These are phyloP conservation scores for Vigna trinervia DNA, from an alignment of 306 rosid genomes.

Conservation along the genomic window DNA sequence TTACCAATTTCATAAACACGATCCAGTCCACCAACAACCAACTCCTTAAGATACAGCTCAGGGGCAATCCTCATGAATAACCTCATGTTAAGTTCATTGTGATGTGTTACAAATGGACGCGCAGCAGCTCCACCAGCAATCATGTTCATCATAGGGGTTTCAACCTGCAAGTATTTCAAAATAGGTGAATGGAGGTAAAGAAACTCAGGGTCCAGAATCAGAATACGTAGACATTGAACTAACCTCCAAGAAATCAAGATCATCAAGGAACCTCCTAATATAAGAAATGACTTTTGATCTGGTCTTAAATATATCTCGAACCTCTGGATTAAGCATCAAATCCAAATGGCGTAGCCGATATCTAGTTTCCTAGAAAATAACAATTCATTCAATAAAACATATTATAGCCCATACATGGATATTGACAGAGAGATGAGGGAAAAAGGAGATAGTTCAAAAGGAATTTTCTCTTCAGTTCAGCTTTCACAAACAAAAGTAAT, in stretches of 20 bases:
- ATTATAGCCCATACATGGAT: neutral
- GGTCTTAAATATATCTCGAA: constrained; percentile 85
- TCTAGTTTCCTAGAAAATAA: constrained; percentile 77
- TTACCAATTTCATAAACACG: constrained; percentile 99
- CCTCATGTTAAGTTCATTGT: constrained; percentile 90
- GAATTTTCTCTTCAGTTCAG: neutral
- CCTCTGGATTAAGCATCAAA: constrained; percentile 85
- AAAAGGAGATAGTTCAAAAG: neutral
- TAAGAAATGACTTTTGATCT: constrained; percentile 69
- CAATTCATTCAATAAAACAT: neutral
- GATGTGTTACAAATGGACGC: constrained; percentile 89
- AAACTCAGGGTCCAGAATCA: constrained; percentile 10
- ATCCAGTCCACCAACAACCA: constrained; percentile 92
- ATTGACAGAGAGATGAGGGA: constrained; percentile 10
- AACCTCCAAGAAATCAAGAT: constrained; percentile 94
- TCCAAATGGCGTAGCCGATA: constrained; percentile 88
- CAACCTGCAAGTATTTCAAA: constrained; percentile 66
- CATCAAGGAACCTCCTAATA: constrained; percentile 72
- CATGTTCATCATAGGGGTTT: constrained; percentile 99
- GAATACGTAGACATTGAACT: constrained; percentile 40
- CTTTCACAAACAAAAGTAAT: constrained; percentile 38
- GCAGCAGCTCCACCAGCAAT: constrained; percentile 99
- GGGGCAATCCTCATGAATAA: constrained; percentile 94
- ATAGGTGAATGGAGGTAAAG: constrained; percentile 32
- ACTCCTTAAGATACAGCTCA: constrained; percentile 89